Evolutionary conservation across 495 filamentous ascomycete genomes (phyloP), one percentile per base, ranked within the genome.

Genomic region (Halenospora varia): DNA sequence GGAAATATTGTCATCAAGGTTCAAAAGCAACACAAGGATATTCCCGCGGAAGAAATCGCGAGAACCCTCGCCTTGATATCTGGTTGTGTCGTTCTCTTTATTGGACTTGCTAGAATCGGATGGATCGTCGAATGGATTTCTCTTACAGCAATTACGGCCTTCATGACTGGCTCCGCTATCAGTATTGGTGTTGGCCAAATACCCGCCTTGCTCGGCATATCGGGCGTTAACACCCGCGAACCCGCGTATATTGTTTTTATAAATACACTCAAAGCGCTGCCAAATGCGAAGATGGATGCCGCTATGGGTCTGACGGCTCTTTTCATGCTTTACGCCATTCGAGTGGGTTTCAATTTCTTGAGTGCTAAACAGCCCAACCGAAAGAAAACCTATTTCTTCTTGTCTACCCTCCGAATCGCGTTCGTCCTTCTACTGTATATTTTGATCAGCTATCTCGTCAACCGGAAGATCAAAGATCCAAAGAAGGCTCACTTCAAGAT

Each of bases 101-200:
- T 48, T 76, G 93, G 93, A 6, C 70, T 96, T 10, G 70, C 86
- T 26, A 82, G 92, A 10, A 77, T 86, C 23, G 93, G 93, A 15
- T 94, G 90, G 79, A 87, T 97, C 22, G 93, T 96, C 15, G 92
- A 97, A 57, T 86, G 96, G 66, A 97, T 97, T 68, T 86, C 93
- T 0, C 81, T 97, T 40, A 83, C 90, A 1, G 86, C 92, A 1
- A 92, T 96, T 51, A 89, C 87, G 4, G 90, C 93, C 2, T 97
- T 93, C 80, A 97, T 97, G 90, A 96, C 93, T 1, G 93, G 93
- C 3, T 95, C 92, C 0, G 93, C 93, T 25, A 73, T 97, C 70
- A 95, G 81, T 65, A 97, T 97, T 67, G 82, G 82, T 25, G 77
- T 84, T 42, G 92, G 93, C 15, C 93, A 97, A 72, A 80, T 96